These are phyloP conservation scores for Magnusiomyces paraingens DNA, from an alignment of 1,139 yeast genomes.

Conservation along the genomic window DNA sequence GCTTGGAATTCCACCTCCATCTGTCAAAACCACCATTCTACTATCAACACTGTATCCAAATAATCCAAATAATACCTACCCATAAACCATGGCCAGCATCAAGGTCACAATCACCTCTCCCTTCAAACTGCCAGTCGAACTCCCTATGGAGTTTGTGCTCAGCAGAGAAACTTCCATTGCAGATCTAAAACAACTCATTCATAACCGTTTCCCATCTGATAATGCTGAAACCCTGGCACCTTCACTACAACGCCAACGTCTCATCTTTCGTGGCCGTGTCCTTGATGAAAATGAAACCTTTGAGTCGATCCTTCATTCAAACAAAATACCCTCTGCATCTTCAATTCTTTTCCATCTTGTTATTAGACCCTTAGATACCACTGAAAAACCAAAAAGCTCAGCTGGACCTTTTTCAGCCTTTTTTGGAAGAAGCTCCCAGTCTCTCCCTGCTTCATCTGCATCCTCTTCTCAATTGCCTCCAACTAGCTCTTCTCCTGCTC, in stretches of 20 bases:
- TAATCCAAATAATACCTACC: too few relatives aligned
- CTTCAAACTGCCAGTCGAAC: slow-evolving; percentile 11
- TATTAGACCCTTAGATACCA: slow-evolving; percentile 5
- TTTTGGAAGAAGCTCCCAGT: not conserved
- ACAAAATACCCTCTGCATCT: slow-evolving; percentile 4
- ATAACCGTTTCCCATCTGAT: slow-evolving; percentile 5
- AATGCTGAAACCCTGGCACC: slow-evolving; percentile 4
- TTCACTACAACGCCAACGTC: slow-evolving; percentile 12
- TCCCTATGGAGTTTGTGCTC: slow-evolving; percentile 2
- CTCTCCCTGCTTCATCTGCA: not conserved
- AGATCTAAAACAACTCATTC: slow-evolving; percentile 3
- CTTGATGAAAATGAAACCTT: slow-evolving; percentile 9
- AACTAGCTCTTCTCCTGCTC: not conserved
- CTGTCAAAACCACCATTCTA: not conserved
- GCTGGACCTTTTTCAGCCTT: not conserved
- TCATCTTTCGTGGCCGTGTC: slow-evolving; percentile 15
- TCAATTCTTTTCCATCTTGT: slow-evolving; percentile 14
- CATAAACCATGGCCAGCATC: not conserved
- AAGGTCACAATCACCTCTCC: slow-evolving; percentile 14
- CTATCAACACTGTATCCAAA: not conserved
- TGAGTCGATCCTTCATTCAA: slow-evolving; percentile 6
- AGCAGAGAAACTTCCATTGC: slow-evolving; percentile 5
- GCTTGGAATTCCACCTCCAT: too few relatives aligned
- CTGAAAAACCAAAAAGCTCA: not conserved
- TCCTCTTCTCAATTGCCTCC: not conserved